These are phyloP conservation scores for Apophysomyces ossiformis DNA, from an alignment of 371 early-diverging fungal genomes.

Conservation along the genomic window DNA sequence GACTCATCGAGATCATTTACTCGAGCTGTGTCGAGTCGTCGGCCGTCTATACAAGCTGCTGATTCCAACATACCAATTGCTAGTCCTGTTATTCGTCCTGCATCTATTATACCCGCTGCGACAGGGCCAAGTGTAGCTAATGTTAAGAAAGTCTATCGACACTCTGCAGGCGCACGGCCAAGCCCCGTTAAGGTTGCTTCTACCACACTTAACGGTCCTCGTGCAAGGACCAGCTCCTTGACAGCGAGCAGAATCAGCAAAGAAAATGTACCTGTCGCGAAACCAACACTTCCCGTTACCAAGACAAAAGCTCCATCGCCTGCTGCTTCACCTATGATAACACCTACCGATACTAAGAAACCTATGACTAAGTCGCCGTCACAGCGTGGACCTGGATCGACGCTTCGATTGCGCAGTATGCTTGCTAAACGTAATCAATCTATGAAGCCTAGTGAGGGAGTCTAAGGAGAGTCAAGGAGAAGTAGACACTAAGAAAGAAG, in stretches of 20 bases:
- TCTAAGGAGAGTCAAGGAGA: constrained; percentile 2
- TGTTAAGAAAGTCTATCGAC: constrained; percentile 24
- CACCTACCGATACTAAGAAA: constrained; percentile 25
- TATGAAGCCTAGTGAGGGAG: constrained; percentile 1
- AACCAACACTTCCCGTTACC: not conserved
- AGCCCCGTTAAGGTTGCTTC: constrained; percentile 28
- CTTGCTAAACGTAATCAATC: constrained; percentile 29
- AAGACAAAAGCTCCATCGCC: constrained; percentile 11
- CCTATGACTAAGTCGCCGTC: constrained; percentile 28
- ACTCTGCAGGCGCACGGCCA: constrained; percentile 31
- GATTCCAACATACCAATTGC: constrained; percentile 18
- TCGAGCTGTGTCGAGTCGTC: constrained; percentile 14
- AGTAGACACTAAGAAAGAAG: not conserved
- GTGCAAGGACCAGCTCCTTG: constrained; percentile 34
- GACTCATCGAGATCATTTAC: not conserved
- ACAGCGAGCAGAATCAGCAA: constrained; percentile 17
- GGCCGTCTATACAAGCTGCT: constrained; percentile 13
- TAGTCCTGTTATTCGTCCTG: constrained; percentile 4
- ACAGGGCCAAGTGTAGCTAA: not conserved
- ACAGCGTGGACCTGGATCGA: constrained; percentile 44
- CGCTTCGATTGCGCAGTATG: constrained; percentile 40
- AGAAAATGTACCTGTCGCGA: not conserved
- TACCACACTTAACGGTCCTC: constrained; percentile 24
- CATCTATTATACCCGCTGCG: constrained; percentile 2
- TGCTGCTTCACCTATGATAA: constrained; percentile 9